Evolutionary conservation across 768 basidiomycete genomes (phyloP).

Genomic region (Lactifluus piperatus): DNA sequence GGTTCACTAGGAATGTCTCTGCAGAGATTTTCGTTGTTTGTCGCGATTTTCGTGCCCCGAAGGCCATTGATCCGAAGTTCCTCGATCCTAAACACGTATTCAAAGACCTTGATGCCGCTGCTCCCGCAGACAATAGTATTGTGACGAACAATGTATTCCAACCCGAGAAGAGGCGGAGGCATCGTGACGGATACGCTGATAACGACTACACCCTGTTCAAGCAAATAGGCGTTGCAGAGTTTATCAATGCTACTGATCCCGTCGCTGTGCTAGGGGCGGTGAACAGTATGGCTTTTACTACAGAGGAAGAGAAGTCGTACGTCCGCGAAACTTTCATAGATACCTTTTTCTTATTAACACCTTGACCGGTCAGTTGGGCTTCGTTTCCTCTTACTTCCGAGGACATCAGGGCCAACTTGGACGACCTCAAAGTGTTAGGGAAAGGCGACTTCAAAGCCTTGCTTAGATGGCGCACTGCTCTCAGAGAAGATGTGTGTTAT

Average conservation of each 20-base stretch:
- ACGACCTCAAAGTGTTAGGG: constrained; percentile 92
- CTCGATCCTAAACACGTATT: constrained; percentile 97
- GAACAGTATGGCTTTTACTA: constrained; percentile 69
- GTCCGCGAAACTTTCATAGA: constrained; percentile 20
- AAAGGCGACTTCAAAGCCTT: constrained; percentile 95
- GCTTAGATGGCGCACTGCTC: constrained; percentile 80
- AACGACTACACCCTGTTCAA: constrained; percentile 90
- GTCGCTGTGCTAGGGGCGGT: constrained; percentile 67
- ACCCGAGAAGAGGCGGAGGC: constrained; percentile 91
- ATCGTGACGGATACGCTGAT: constrained; percentile 92
- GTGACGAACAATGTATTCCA: constrained; percentile 81
- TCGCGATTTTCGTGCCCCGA: constrained; percentile 88
- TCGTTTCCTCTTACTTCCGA: constrained; percentile 58
- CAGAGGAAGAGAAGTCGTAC: constrained; percentile 80
- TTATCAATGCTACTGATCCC: constrained; percentile 63
- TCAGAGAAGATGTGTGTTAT: constrained; percentile 77
- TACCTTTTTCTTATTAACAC: background rate
- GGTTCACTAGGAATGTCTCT: constrained; percentile 75
- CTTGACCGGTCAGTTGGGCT: constrained; percentile 50
- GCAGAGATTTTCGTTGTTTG: constrained; percentile 99
- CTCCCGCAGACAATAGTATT: constrained; percentile 42
- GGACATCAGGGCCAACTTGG: constrained; percentile 76
- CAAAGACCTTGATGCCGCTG: constrained; percentile 65
- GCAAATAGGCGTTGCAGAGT: constrained; percentile 56
- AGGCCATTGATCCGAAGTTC: constrained; percentile 95